These are phyloP conservation scores for Peronospora belbahrii DNA, from an alignment of 352 stramenopile species.

Conservation along the genomic window DNA sequence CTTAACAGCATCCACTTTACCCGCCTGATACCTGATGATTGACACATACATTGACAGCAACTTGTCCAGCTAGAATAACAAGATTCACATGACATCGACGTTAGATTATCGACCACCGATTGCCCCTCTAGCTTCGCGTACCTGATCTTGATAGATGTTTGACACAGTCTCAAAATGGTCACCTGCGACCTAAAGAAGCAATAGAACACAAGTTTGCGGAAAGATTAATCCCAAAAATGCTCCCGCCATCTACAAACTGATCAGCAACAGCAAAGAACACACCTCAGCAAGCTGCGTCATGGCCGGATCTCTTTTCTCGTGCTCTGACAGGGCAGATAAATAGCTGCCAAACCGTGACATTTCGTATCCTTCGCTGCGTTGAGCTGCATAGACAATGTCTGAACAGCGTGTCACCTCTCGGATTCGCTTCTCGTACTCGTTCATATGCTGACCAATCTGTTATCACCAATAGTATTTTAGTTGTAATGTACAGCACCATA, in stretches of 20 bases:
- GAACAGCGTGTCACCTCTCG: slow-evolving; percentile 74
- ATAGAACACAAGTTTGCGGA: not conserved
- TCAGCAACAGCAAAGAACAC: not conserved
- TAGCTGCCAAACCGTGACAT: slow-evolving; percentile 83
- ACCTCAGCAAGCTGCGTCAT: slow-evolving; percentile 73
- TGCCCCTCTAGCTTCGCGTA: slow-evolving; percentile 8
- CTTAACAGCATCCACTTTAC: slow-evolving; percentile 84
- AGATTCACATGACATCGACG: not conserved
- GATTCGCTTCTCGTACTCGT: slow-evolving; percentile 81
- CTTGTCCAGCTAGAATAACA: slow-evolving; percentile 56
- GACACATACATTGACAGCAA: slow-evolving; percentile 82
- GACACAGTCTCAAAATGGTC: slow-evolving; percentile 83
- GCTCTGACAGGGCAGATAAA: slow-evolving; percentile 60
- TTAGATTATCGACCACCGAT: not conserved
- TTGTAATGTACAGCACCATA: not conserved
- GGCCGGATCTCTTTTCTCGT: slow-evolving; percentile 67
- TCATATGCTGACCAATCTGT: slow-evolving; percentile 81
- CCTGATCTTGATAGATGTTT: slow-evolving; percentile 84
- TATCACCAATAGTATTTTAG: not conserved
- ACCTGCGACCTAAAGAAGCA: slow-evolving; percentile 38
- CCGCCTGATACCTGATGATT: slow-evolving; percentile 75
- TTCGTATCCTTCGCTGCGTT: slow-evolving; percentile 79
- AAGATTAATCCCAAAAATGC: not conserved
- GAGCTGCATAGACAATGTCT: slow-evolving; percentile 71
- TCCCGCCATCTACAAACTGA: not conserved